These are phyloP conservation scores for Pachysolen tannophilus DNA, from an alignment of 805 yeast species.

Conservation along the genomic window DNA sequence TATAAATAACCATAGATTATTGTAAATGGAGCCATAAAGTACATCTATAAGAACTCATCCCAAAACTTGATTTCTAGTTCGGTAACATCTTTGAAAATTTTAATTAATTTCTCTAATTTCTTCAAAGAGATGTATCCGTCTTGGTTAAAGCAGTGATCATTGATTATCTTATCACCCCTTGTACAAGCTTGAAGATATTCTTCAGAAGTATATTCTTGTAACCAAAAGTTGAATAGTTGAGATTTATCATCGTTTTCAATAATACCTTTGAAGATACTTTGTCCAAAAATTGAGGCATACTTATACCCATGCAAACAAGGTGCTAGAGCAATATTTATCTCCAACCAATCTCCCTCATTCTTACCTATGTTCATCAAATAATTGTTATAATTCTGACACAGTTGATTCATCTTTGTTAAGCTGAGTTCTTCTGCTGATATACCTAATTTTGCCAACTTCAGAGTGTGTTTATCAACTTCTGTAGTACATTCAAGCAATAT, in stretches of 20 bases:
- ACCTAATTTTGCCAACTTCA: constrained; percentile 35
- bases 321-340: constrained; percentile 57
- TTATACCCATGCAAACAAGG: constrained; percentile 75
- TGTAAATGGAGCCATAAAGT: not conserved
- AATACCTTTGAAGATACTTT: constrained; percentile 16
- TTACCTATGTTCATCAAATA: constrained; percentile 48
- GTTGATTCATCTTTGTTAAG: constrained; percentile 41
- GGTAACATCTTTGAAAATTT: constrained; percentile 53
- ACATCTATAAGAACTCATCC: constrained; percentile 31
- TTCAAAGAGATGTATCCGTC: constrained; percentile 30
- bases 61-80: constrained; percentile 61
- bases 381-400: constrained; percentile 53
- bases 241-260: constrained; percentile 21
- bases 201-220: constrained; percentile 50
- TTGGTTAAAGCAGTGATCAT: constrained; percentile 20
- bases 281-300: constrained; percentile 39
- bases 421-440: constrained; percentile 32
- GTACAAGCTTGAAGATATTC: constrained; percentile 48
- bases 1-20: not conserved
- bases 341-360: constrained; percentile 50
- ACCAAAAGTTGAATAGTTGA: constrained; percentile 41
- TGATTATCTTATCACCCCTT: constrained; percentile 42
- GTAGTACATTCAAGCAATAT: constrained; percentile 42
- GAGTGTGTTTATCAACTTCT: constrained; percentile 51
- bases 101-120: constrained; percentile 43